phyloP scores from a whole-genome alignment of 2,329 filamentous ascomycete genomes.

The Neopestalotiopsis clavispora region DNA sequence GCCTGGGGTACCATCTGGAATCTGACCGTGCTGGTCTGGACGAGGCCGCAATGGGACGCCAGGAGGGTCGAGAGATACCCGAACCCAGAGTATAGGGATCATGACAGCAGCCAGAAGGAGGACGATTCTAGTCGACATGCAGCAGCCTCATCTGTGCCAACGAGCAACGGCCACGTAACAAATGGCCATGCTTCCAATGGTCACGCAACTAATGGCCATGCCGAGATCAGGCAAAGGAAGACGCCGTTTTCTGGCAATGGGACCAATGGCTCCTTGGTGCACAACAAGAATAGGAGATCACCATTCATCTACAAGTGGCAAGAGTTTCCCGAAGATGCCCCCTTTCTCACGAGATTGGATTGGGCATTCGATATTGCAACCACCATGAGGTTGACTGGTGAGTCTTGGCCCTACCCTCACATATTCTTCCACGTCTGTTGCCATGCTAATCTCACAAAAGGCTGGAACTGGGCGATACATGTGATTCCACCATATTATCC shows the following conservation, averaged over 20 bases:
- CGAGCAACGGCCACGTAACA: background rate
- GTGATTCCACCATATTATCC: conserved; percentile 49
- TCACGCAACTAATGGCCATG: background rate
- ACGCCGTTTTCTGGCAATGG: background rate
- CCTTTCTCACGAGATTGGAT: conserved; percentile 53
- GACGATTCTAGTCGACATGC: background rate
- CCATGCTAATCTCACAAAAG: conserved; percentile 34
- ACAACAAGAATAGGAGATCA: conserved; percentile 18
- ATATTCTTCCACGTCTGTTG: background rate
- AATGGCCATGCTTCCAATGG: background rate
- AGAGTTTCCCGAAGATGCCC: conserved; percentile 55
- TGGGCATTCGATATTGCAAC: conserved; percentile 62
- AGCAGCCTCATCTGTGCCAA: background rate
- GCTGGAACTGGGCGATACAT: conserved; percentile 62
- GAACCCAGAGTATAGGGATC: background rate
- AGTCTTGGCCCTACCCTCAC: conserved; percentile 20
- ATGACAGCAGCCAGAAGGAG: background rate
- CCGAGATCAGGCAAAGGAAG: conserved; percentile 1
- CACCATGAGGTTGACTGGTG: conserved; percentile 61
- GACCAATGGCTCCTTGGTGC: too few relatives aligned
- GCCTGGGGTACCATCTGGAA: conserved; percentile 57
- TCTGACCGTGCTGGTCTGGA: conserved; percentile 57
- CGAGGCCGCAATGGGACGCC: conserved; percentile 60
- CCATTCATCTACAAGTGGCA: conserved; percentile 64
- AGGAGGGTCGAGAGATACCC: conserved; percentile 50